phyloP scores from a whole-genome alignment of 1,284 basidiomycete species.

The Cryptococcus floricola region DNA sequence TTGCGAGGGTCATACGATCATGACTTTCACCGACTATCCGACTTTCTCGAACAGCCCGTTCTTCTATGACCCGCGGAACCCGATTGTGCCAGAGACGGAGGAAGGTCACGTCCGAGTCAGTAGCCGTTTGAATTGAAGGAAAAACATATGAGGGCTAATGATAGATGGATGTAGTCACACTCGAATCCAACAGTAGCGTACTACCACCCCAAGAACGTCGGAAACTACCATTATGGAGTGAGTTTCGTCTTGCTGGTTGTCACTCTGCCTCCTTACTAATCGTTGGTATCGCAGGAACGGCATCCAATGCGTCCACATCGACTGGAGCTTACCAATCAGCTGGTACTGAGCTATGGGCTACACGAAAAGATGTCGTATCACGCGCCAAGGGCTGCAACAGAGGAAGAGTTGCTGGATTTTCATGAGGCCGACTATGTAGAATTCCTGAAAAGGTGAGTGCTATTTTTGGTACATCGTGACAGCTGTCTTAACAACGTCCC shows the following conservation, averaged over 20 bases:
- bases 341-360: slow-evolving; percentile 93
- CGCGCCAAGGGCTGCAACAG: slow-evolving; percentile 80
- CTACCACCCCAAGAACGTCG: slow-evolving; percentile 90
- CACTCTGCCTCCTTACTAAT: slow-evolving; percentile 5
- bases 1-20: neutral
- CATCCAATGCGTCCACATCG: slow-evolving; percentile 99
- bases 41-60: slow-evolving; percentile 50
- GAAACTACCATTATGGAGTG: slow-evolving; percentile 93
- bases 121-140: neutral
- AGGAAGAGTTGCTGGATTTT: slow-evolving; percentile 83
- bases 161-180: slow-evolving; percentile 60
- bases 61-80: slow-evolving; percentile 45
- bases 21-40: slow-evolving; percentile 28
- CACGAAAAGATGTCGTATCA: slow-evolving; percentile 96
- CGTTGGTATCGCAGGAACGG: slow-evolving; percentile 62
- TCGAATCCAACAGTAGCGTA: slow-evolving; percentile 87
- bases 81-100: slow-evolving; percentile 41
- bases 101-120: slow-evolving; percentile 40
- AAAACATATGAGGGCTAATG: neutral
- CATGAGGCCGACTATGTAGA: slow-evolving; percentile 93
- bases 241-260: slow-evolving; percentile 26
- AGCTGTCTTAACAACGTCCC: neutral
- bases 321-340: slow-evolving; percentile 86
- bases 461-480: neutral
- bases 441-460: slow-evolving; percentile 76